Conservation (phyloP, 2,329 filamentous ascomycete species). For the Xylariomycetidae sp. region DNA sequence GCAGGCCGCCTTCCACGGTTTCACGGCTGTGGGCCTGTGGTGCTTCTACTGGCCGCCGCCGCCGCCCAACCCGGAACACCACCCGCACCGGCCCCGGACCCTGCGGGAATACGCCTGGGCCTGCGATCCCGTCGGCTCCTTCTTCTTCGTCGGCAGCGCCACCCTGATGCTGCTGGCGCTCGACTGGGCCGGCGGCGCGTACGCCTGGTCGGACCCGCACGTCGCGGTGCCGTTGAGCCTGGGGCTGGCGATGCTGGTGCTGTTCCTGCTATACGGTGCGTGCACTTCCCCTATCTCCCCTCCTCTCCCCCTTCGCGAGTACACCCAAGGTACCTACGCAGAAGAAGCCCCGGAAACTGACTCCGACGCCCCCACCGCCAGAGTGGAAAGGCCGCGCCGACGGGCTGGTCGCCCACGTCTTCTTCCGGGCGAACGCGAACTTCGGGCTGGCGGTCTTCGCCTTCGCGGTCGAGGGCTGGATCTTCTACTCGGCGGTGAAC, state of each 20-base stretch:
- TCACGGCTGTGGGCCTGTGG: constrained; percentile 41
- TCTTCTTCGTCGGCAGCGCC: constrained; percentile 35
- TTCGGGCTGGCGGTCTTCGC: constrained; percentile 49
- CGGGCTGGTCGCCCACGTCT: constrained; percentile 49
- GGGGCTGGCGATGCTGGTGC: constrained; percentile 33
- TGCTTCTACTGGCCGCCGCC: constrained; percentile 42
- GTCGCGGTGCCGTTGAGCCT: constrained; percentile 35
- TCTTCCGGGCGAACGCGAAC: constrained; percentile 47
- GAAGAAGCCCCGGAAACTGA: too few species aligned
- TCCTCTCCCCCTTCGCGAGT: neutral
- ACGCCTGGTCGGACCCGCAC: constrained; percentile 33
- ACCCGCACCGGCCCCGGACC: constrained; percentile 33
- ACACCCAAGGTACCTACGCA: too few species aligned
- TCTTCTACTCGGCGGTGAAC: constrained; percentile 50
- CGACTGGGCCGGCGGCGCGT: constrained; percentile 39
- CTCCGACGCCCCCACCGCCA: constrained; percentile 14
- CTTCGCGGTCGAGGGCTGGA: constrained; percentile 53
- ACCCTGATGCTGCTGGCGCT: constrained; percentile 39
- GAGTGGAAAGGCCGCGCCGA: constrained; percentile 51
- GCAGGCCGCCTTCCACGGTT: constrained; percentile 46
- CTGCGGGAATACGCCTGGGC: constrained; percentile 37
- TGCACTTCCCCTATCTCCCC: constrained; percentile 1
- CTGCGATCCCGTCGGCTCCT: constrained; percentile 41
- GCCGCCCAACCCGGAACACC: constrained; percentile 30
- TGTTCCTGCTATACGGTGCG: constrained; percentile 36